phyloP scores from a whole-genome alignment of 2,329 filamentous ascomycete genomes.

The Talaromyces pinophilus region DNA sequence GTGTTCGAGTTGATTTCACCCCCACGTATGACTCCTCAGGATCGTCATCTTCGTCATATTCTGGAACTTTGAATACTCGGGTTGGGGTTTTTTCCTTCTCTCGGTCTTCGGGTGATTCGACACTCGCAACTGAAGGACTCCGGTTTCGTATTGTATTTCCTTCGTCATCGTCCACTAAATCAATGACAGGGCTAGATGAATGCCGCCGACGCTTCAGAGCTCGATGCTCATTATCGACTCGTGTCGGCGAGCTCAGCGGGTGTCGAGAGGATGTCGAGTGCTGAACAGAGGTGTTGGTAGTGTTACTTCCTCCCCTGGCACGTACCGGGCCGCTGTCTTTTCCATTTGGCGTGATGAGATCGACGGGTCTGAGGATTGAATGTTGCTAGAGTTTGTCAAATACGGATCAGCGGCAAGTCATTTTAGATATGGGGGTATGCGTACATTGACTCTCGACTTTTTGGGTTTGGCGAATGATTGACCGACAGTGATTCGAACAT shows the following conservation, averaged over 20 bases:
- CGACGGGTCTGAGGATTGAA: not conserved
- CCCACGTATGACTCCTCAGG: not conserved
- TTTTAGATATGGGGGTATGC: not conserved
- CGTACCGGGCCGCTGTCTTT: constrained; percentile 39
- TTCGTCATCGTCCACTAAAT: constrained; percentile 28
- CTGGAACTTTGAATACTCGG: not conserved
- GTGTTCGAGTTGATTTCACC: not conserved
- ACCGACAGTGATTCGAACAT: constrained; percentile 34
- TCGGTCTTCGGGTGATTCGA: not conserved
- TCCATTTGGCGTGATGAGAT: constrained; percentile 12
- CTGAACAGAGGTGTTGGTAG: constrained; percentile 1
- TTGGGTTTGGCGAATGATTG: constrained; percentile 26
- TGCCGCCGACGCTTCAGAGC: constrained; percentile 36
- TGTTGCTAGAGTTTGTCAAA: constrained; percentile 18
- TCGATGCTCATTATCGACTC: constrained; percentile 27
- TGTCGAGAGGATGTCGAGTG: constrained; percentile 9
- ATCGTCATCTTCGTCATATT: not conserved
- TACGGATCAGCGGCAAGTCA: not conserved
- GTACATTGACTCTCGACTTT: constrained; percentile 24
- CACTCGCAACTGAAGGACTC: constrained; percentile 29
- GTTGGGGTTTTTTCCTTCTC: not conserved
- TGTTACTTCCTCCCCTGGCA: constrained; percentile 28
- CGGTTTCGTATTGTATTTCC: constrained; percentile 18
- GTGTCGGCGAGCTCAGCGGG: constrained; percentile 23
- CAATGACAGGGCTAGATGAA: constrained; percentile 22